Evolutionary conservation across 2,329 filamentous ascomycete species (phyloP), one percentile per base, ranked within the genome.

Genomic region (Cordyceps javanica): DNA sequence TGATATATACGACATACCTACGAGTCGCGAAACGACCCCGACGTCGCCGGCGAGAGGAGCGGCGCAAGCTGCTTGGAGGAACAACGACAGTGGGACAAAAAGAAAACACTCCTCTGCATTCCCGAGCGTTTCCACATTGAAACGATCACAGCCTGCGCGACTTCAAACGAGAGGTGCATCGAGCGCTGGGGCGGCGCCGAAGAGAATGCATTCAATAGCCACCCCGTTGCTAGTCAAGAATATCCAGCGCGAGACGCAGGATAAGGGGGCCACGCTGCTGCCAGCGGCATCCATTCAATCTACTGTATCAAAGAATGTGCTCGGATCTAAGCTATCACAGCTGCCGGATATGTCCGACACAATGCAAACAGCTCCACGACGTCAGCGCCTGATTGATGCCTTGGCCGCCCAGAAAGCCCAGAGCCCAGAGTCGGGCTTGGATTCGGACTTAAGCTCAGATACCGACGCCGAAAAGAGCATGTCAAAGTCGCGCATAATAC

Each of bases 311-410:
- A 23, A 11, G 9, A 11, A 28, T 10, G 2, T 30, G 6, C 6
- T 21, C 21, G 21, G 28, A 54, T 36, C 1, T 21, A 28, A 16
- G 53, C 39, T 30, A n/a, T 39, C 32, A 14, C 5, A 7, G 19
- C 14, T 6, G 25, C 25, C 32, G 41, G 30, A 28, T 5, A n/a
- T 48, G 8, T 34, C 11, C 16, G 28, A 51, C 13, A 14, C 21
- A 6, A 19, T 10, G 16, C 23, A 11, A 13, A 10, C 30, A 16
- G 39, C 23, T 13, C 49, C 56, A 23, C 48, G 30, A 11, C 58
- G 58, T 32, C 52, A 32, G 23, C 72, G 76, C 21, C 61, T 78
- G 41, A 78, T 78, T 32, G 76, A 78, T 63, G 66, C 73, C 0
- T 62, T 78, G 21, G 70, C 68, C 7, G 73, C 71, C 1, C 76